These are phyloP conservation scores for Acer saccharum DNA, from an alignment of 345 rosid species.

Conservation along the genomic window DNA sequence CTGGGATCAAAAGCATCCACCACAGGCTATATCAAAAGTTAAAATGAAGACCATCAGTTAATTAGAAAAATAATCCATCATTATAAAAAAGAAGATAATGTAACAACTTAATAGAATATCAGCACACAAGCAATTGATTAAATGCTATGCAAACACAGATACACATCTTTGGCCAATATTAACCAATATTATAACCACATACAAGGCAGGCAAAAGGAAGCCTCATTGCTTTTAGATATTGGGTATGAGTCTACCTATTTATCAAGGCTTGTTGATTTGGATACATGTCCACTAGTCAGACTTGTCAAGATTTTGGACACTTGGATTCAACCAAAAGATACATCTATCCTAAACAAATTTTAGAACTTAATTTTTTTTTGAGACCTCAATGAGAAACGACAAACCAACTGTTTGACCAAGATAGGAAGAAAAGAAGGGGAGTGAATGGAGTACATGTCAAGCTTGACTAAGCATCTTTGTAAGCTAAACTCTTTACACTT, in stretches of 20 bases:
- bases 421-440: neutral
- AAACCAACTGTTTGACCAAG: neutral
- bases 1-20: slow-evolving; percentile 99
- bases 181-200: neutral
- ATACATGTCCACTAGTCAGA: neutral
- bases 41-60: slow-evolving; percentile 24
- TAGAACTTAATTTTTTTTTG: neutral
- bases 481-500: neutral
- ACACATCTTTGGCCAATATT: too few species aligned
- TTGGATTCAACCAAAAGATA: neutral
- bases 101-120: slow-evolving; percentile 5
- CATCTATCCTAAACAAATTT: neutral
- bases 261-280: neutral
- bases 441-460: neutral
- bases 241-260: neutral
- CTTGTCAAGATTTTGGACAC: neutral
- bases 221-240: neutral
- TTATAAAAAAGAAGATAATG: slow-evolving; percentile 13
- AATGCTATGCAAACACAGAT: neutral
- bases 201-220: neutral
- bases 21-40: slow-evolving; percentile 66
- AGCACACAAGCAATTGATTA: neutral
- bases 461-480: slow-evolving; percentile 4
- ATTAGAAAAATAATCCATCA: slow-evolving; percentile 5
- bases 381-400: neutral